Evolutionary conservation across 2,329 filamentous ascomycete species (phyloP).

Genomic region (Ceratocystiopsis sp.): DNA sequence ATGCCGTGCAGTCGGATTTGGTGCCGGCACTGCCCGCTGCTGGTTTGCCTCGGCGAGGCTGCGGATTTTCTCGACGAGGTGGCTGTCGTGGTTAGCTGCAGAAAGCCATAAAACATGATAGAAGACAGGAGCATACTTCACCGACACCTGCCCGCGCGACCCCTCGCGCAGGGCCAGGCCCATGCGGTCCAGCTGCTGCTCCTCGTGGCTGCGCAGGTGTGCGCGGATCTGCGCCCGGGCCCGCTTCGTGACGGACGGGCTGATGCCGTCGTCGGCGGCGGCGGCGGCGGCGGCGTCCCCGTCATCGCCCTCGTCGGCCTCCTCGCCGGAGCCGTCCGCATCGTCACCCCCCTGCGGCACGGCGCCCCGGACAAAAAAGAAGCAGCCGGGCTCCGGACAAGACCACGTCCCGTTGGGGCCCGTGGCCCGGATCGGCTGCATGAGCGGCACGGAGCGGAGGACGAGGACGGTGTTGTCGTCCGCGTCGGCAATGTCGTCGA

Average conservation of each 20-base stretch:
- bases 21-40: not conserved
- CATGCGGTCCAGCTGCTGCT: conserved; percentile 28
- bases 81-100: conserved; percentile 18
- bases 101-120: conserved; percentile 5
- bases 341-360: not conserved
- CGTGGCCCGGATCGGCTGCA: conserved; percentile 30
- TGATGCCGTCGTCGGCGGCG: too few species aligned
- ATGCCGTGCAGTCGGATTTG: not conserved
- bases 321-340: conserved; percentile 9
- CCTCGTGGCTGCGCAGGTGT: conserved; percentile 45
- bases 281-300: conserved; percentile 11
- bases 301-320: not conserved
- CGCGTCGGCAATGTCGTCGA: conserved; percentile 5
- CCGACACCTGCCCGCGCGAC: conserved; percentile 33
- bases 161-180: conserved; percentile 40
- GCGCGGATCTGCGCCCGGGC: conserved; percentile 25
- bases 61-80: conserved; percentile 39
- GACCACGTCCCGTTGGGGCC: conserved; percentile 48
- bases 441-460: conserved; percentile 27
- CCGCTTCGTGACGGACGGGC: too few species aligned
- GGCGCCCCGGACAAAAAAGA: conserved; percentile 37
- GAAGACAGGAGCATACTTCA: conserved; percentile 32
- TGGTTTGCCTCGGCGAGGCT: conserved; percentile 19
- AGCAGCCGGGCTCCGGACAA: conserved; percentile 47
- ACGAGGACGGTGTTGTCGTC: conserved; percentile 18